Evolutionary conservation across 2,329 filamentous ascomycete genomes (phyloP), one percentile per base, ranked within the genome.

Genomic region (Xylariaceae sp.): DNA sequence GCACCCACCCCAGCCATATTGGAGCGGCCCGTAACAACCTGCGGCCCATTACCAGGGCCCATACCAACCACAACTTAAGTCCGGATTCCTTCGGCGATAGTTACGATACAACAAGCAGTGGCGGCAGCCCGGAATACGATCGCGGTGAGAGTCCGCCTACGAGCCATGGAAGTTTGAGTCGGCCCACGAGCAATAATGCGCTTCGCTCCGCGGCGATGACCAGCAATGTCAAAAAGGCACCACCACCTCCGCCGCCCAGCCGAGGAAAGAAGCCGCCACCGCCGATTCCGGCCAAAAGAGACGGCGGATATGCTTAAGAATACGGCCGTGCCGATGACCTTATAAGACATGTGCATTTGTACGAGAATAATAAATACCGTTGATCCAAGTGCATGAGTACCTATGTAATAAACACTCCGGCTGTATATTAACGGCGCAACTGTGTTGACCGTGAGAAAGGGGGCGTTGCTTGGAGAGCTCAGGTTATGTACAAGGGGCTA

Each of bases 71-170:
- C n/a, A 65, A 62, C 42, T 58, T 65, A 45, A 61, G 65, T 30
- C 71, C 75, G 29, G 77, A 80, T 54, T 71, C 76, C 2, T 80
- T 78, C 57, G 72, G 68, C 22, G 74, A 77, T 55, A 77, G 75
- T 45, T 79, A 81, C 57, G 74, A 78, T 51, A 79, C 74, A 9
- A 68, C 69, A 7, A 79, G 76, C 59, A 76, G 75, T 56, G 76
- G 77, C 56, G 76, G 74, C 37, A 81, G 78, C 34, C 77, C 77
- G 0, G 75, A 79, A 50, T 78, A 74, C 18, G 75, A 79, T 43
- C 75, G 76, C 51, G 77, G 76, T 61, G 71, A 78, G 53, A 83
- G 79, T 60, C 80, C 80, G 0, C 76, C 79, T 2, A 82, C 80
- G 1, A 82, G 79, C 65, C 76, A 79, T 53, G 78, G 76, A 55